Conservation (phyloP, 352 stramenopile genomes). For the Phytopythium vexans region DNA sequence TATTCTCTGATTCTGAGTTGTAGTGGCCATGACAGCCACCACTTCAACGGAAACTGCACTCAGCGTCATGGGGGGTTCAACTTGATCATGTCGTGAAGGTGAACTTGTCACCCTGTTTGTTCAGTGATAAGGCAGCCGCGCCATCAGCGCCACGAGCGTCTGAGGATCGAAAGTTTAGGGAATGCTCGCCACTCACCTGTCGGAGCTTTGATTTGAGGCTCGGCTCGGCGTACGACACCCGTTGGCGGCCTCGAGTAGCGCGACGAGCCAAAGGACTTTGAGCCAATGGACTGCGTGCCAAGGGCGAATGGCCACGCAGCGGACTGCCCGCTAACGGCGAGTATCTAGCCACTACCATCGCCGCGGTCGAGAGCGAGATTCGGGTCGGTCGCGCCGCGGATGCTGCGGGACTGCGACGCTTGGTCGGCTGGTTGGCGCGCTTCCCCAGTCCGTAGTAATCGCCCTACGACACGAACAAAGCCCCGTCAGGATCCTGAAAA, state of each 20-base stretch:
- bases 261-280: conserved; percentile 7
- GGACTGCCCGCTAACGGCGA: conserved; percentile 11
- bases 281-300: too few relatives aligned
- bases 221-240: conserved; percentile 62
- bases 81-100: conserved; percentile 49
- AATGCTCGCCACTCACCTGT: conserved; percentile 35
- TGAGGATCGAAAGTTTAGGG: not conserved
- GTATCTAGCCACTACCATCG: conserved; percentile 11
- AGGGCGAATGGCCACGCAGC: conserved; percentile 8
- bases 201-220: conserved; percentile 82
- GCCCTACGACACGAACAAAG: conserved; percentile 25
- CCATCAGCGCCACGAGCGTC: not conserved
- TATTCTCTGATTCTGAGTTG: too few relatives aligned
- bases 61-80: too few relatives aligned
- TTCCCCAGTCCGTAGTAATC: conserved; percentile 66
- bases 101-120: conserved; percentile 60
- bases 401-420: conserved; percentile 11
- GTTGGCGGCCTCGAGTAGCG: conserved; percentile 21
- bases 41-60: too few relatives aligned
- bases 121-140: not conserved
- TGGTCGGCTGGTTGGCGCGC: conserved; percentile 11
- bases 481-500: not conserved
- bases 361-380: too few relatives aligned
- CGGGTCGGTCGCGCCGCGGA: not conserved
- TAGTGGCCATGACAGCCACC: too few relatives aligned